Base-by-base conservation (phyloP, 1,284 basidiomycete species). In the Ganoderma sinense region DNA sequence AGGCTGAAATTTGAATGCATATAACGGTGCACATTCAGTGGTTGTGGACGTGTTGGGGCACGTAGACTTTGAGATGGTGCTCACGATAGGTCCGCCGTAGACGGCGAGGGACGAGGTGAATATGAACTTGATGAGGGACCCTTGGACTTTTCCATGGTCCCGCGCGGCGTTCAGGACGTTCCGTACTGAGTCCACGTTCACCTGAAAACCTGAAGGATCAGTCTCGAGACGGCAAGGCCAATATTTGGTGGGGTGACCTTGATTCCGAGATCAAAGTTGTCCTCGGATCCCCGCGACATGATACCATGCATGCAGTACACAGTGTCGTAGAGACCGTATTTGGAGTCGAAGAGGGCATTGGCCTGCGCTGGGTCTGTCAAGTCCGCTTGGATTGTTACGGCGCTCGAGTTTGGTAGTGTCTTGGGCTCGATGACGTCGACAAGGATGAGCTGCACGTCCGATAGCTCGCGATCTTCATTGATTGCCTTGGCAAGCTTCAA, bases 271-370 rank as follows among this genome's bases (percentile, higher is more conserved):
- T 88, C 87, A 75, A 91, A 91, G 75, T 90, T 85, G 69, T 88
- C 87, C 77, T 92, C 90, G 20, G 88, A 85, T 23, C 88, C 89
- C 29, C 89, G 87, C n/a, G 88, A 90, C 90, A 91, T 91, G 78
- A 90, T 88, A 1, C 89, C 89, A 74, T 90, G 88, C 68, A 89
- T 81, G 74, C 87, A 89, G 77, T 90, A 91, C 43, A 91, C 77
- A 7, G 82, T 82, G 68, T 84, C 83, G 0, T 85, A 85, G 8
- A 83, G 70, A 18, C 85, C 85, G 60, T 82, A 78, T 29, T 78
- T 68, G 8, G 83, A 84, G 23, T 78, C 74, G 74, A 87, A 85
- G 2, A 86, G 74, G 0, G 67, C 73, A 41, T 85, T 79, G 48
- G 86, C 79, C 69, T 86, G 80, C 1, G 73, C 73, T 26, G 75